Base-by-base conservation (phyloP, 2,329 filamentous ascomycete species). In the Alternaria triticina region DNA sequence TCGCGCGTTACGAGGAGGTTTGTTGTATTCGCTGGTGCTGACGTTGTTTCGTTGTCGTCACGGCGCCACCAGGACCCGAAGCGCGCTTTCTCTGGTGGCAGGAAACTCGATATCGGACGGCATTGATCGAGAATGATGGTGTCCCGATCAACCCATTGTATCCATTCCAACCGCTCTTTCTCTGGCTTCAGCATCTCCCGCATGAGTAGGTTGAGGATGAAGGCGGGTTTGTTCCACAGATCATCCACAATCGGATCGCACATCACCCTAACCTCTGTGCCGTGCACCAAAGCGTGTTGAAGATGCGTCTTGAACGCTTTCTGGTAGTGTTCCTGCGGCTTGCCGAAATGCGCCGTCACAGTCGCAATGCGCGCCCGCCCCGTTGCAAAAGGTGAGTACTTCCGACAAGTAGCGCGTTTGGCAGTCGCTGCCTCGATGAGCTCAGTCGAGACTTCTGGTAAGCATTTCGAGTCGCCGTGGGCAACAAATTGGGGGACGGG, bases 201-300 rank as follows among this genome's bases (percentile, higher is more conserved):
- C 52, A 82, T 71, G 10, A 83, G 68, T 6, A 83, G 67, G 11
- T 77, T 74, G 10, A 83, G 71, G 30, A 84, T 79, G 63, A 83
- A 83, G 3, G 81, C 83, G 3, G 78, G 77, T 57, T 84, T 84
- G 51, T 78, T 81, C 82, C 82, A 84, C 6, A 82, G 74, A 43
- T 81, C 79, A 52, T 82, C 81, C 15, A 83, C 70, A 1, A 84
- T 73, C 3, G 77, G 66, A 36, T 81, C 74, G 6, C 81, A 81
- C 50, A 83, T 71, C 6, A 84, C 77, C 44, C 81, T 77, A 7
- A 83, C 69, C 8, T 81, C 79, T 44, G 82, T 83, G 5, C 81
- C 79, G 46, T 82, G 79, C 28, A 82, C 68, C 40, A 59, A n/a
- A 10, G 59, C 43, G 15, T 54, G 54, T 2, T 58, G 40, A 15